A percentile compares a stretch with the other conserved stretches of the same genome.
Conservation (phyloP, 306 rosid genomes). For the Ormosia semicastrata region DNA sequence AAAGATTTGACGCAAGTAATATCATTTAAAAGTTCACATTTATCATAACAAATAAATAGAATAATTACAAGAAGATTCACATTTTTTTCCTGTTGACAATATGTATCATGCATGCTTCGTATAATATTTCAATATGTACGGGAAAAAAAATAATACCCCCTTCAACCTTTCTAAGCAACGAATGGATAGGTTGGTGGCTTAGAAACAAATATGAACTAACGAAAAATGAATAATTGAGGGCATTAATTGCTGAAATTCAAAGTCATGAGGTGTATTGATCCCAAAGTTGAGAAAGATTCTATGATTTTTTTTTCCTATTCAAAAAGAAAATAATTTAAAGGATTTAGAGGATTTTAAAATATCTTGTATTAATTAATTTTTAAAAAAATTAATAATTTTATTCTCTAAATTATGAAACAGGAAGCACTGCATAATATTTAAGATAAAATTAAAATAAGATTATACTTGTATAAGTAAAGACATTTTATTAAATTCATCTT, state of each 20-base stretch:
- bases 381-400: background rate
- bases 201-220: background rate
- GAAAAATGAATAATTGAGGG: background rate
- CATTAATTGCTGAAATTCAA: background rate
- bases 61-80: background rate
- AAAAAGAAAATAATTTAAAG: background rate
- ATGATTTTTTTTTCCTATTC: background rate
- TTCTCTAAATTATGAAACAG: background rate
- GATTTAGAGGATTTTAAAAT: background rate
- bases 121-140: background rate
- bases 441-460: slow-evolving; percentile 4
- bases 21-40: slow-evolving; percentile 7
- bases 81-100: slow-evolving; percentile 12
- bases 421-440: background rate
- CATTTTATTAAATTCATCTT: background rate
- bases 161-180: background rate
- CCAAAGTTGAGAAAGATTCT: background rate
- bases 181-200: background rate
- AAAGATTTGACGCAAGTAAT: slow-evolving; percentile 15
- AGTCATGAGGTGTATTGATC: background rate
- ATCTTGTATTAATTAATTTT: background rate
- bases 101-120: background rate
- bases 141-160: background rate
- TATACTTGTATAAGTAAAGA: background rate
- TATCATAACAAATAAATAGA: slow-evolving; percentile 10